These are phyloP conservation scores for Cryptosporidium ryanae DNA, from an alignment of 169 alveolate species.

Conservation along the genomic window DNA sequence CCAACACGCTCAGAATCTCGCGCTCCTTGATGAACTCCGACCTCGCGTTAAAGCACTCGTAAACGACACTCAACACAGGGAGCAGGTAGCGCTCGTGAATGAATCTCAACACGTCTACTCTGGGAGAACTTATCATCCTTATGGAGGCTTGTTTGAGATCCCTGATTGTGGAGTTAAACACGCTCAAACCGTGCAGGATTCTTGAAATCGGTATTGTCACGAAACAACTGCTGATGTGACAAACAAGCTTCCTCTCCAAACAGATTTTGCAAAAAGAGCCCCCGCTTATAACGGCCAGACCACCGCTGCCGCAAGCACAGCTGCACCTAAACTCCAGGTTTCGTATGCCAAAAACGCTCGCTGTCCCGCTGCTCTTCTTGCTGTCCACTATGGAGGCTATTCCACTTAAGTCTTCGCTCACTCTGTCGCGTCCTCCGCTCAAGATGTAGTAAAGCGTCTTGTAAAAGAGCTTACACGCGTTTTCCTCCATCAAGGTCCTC, in stretches of 20 bases:
- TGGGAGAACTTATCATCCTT: conserved; percentile 20
- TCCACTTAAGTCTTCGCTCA: neutral
- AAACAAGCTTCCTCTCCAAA: neutral
- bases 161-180: conserved; percentile 27
- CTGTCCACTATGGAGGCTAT: neutral
- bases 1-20: conserved; percentile 23
- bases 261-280: neutral
- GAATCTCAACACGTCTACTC: conserved; percentile 53
- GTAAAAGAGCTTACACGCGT: conserved; percentile 27
- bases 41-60: conserved; percentile 16
- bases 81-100: conserved; percentile 31
- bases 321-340: neutral
- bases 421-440: neutral
- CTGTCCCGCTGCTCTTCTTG: neutral
- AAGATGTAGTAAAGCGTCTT: conserved; percentile 32
- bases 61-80: conserved; percentile 25
- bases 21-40: conserved; percentile 28
- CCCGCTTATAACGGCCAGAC: neutral
- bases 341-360: conserved; percentile 3
- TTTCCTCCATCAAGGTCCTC: conserved; percentile 34
- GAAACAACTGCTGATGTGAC: conserved; percentile 19
- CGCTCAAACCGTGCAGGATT: conserved; percentile 57
- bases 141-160: conserved; percentile 61
- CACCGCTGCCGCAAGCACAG: neutral
- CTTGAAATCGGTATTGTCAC: conserved; percentile 27